phyloP scores from a whole-genome alignment of 805 yeast species.

The Cyberlindnera euphorbiiphila region DNA sequence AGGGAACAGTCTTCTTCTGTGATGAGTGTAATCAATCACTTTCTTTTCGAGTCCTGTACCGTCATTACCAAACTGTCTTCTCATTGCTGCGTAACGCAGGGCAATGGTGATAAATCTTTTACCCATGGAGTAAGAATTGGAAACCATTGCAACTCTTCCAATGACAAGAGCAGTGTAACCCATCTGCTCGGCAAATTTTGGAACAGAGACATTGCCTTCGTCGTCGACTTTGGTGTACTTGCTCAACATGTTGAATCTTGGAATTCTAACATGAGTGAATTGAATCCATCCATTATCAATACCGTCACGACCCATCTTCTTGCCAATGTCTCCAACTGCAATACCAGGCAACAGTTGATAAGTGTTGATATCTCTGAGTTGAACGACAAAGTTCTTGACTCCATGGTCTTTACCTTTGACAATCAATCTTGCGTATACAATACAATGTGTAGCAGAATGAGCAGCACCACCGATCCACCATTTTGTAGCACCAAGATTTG shows the following conservation, averaged over 20 bases:
- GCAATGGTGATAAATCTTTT: conserved; percentile 81
- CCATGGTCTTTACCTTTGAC: conserved; percentile 86
- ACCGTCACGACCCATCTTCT: conserved; percentile 94
- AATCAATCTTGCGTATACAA: conserved; percentile 79
- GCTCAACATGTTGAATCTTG: conserved; percentile 77
- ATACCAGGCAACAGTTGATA: conserved; percentile 70
- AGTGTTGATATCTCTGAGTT: conserved; percentile 75
- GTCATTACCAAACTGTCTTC: conserved; percentile 70
- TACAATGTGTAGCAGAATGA: conserved; percentile 83
- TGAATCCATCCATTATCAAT: conserved; percentile 98
- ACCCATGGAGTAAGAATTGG: conserved; percentile 76
- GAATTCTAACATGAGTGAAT: conserved; percentile 77
- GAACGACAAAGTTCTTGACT: conserved; percentile 89
- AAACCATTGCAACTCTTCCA: conserved; percentile 88
- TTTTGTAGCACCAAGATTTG: conserved; percentile 80
- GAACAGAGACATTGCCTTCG: conserved; percentile 61
- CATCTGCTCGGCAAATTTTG: conserved; percentile 75
- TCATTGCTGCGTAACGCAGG: conserved; percentile 79
- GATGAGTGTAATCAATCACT: conserved; percentile 51
- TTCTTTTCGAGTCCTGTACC: conserved; percentile 37
- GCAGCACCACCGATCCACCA: conserved; percentile 99
- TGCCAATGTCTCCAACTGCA: conserved; percentile 86
- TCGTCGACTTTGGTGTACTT: conserved; percentile 68
- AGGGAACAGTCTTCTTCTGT: conserved; percentile 77
- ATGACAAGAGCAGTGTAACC: conserved; percentile 83